phyloP scores from a whole-genome alignment of 306 rosid species.

The Vicia sativa region DNA sequence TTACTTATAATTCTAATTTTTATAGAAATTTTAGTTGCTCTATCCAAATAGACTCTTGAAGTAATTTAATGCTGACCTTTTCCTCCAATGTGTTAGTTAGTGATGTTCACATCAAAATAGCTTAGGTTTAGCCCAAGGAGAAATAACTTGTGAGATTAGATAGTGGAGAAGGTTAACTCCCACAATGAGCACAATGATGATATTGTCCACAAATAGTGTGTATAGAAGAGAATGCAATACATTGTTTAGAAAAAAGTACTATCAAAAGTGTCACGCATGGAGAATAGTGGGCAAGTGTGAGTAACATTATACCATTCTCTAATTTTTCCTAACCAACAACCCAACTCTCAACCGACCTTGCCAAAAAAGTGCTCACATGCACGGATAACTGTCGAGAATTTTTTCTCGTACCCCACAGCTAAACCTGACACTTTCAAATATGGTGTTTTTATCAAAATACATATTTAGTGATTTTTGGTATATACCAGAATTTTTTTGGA shows the following conservation, averaged over 20 bases:
- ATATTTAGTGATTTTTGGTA: too few species aligned
- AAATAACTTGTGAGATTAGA: background rate
- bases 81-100: background rate
- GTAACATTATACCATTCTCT: conserved; percentile 2
- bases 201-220: conserved; percentile 22
- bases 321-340: conserved; percentile 27
- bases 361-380: conserved; percentile 11
- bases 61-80: background rate
- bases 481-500: too few species aligned
- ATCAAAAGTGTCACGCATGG: conserved; percentile 44
- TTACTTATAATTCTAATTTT: too few species aligned
- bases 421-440: too few species aligned
- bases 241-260: background rate
- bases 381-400: too few species aligned
- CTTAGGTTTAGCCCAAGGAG: background rate
- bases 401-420: too few species aligned
- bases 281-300: conserved; percentile 31
- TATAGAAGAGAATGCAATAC: conserved; percentile 33
- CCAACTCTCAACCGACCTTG: conserved; percentile 18
- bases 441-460: too few species aligned
- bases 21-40: too few species aligned
- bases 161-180: conserved; percentile 37
- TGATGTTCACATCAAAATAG: background rate
- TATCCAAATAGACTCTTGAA: too few species aligned
- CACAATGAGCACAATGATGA: conserved; percentile 28